phyloP scores from a whole-genome alignment of 2,329 filamentous ascomycete genomes.

The Beauveria sp. region DNA sequence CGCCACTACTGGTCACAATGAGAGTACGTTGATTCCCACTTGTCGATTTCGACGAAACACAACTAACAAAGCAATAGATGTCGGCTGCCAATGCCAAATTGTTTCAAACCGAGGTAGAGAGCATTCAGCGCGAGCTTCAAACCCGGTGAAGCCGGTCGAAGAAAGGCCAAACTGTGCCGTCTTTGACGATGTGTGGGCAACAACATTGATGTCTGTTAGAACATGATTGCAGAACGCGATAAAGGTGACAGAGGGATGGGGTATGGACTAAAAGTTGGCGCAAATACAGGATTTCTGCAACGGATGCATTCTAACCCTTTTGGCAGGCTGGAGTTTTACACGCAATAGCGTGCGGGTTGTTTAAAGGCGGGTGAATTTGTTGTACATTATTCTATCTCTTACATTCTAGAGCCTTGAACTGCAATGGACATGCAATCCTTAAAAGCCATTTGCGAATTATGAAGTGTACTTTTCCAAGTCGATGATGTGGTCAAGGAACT shows the following conservation, averaged over 20 bases:
- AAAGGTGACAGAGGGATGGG: constrained; percentile 1
- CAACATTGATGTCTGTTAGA: not conserved
- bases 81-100: constrained; percentile 44
- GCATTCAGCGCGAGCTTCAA: constrained; percentile 44
- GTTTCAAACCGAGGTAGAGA: constrained; percentile 42
- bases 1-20: constrained; percentile 52
- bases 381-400: constrained; percentile 9
- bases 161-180: not conserved
- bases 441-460: not conserved
- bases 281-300: constrained; percentile 7
- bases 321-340: constrained; percentile 10
- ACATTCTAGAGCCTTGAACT: not conserved
- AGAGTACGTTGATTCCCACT: constrained; percentile 39
- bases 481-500: not conserved
- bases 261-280: constrained; percentile 9
- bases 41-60: not conserved
- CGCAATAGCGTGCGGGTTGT: not conserved
- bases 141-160: constrained; percentile 22
- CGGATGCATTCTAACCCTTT: constrained; percentile 1
- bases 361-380: constrained; percentile 5
- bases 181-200: not conserved
- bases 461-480: not conserved
- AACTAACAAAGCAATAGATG: constrained; percentile 34
- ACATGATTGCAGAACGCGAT: not conserved
- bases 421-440: not conserved